A percentile compares a stretch with the other conserved stretches of the same genome.
Conservation (phyloP, 805 yeast species). For the Ogataea pignaliae region DNA sequence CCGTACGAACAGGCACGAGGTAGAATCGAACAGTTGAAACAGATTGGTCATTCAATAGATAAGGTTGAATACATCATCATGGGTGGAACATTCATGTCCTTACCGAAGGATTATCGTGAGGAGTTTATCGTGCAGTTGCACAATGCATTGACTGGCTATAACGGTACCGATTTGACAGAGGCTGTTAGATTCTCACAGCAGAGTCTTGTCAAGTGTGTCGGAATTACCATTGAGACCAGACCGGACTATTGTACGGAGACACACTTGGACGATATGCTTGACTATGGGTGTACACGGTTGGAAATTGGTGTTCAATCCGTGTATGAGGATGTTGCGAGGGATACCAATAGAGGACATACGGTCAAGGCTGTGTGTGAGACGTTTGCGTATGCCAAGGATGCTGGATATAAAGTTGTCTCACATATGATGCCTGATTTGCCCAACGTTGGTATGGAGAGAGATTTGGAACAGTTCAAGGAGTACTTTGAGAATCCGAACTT, state of each 20-base stretch:
- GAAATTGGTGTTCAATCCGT: slow-evolving; percentile 97
- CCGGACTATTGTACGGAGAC: slow-evolving; percentile 98
- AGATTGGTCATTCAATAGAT: slow-evolving; percentile 92
- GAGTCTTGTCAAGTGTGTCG: slow-evolving; percentile 94
- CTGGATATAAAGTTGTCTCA: slow-evolving; percentile 95
- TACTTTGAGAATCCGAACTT: slow-evolving; percentile 96
- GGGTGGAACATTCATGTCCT: slow-evolving; percentile 99
- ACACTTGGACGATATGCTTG: slow-evolving; percentile 91
- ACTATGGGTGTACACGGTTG: slow-evolving; percentile 93
- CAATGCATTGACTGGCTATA: slow-evolving; percentile 91
- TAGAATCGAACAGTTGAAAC: slow-evolving; percentile 91
- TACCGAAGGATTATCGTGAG: slow-evolving; percentile 87
- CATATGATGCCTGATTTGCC: slow-evolving; percentile 99
- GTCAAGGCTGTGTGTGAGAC: slow-evolving; percentile 95
- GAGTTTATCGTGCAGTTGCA: slow-evolving; percentile 84
- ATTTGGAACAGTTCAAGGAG: slow-evolving; percentile 90
- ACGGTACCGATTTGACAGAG: slow-evolving; percentile 83
- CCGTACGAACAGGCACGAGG: slow-evolving; percentile 99
- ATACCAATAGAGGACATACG: slow-evolving; percentile 96
- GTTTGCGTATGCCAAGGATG: slow-evolving; percentile 92
- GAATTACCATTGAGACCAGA: slow-evolving; percentile 96
- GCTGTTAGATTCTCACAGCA: slow-evolving; percentile 90
- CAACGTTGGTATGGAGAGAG: slow-evolving; percentile 98
- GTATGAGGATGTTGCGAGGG: slow-evolving; percentile 97
- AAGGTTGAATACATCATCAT: slow-evolving; percentile 96